Evolutionary conservation across 129 eudicot species (phyloP).

Genomic region (Chrysanthemum lavandulifolium): DNA sequence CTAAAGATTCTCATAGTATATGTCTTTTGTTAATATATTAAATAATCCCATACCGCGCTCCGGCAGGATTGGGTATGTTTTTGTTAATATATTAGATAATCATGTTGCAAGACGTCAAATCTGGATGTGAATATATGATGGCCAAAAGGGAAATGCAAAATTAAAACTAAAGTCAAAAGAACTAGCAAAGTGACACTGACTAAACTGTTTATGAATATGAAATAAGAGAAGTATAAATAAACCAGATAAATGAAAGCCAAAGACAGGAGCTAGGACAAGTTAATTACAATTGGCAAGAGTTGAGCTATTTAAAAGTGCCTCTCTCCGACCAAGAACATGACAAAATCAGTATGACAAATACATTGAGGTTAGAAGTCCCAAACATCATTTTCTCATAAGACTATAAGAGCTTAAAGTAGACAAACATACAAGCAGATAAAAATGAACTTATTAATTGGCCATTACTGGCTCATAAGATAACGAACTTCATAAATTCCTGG

Average conservation of each 20-base stretch:
- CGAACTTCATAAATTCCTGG: not conserved
- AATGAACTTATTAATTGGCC: too few species aligned
- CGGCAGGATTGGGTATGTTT: too few species aligned
- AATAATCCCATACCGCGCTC: too few species aligned
- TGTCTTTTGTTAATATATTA: not conserved
- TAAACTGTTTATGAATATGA: not conserved
- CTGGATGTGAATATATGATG: not conserved
- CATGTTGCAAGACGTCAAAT: not conserved
- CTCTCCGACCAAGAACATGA: slow-evolving; percentile 12
- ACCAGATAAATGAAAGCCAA: slow-evolving; percentile 6
- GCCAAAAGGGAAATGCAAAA: not conserved
- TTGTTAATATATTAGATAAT: not conserved
- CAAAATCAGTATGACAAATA: not conserved
- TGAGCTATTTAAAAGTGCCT: slow-evolving; percentile 1
- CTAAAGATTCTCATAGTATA: too few species aligned
- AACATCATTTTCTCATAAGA: not conserved
- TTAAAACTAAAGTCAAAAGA: not conserved
- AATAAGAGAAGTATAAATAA: slow-evolving; percentile 14
- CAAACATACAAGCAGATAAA: not conserved
- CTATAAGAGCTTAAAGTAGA: slow-evolving; percentile 2
- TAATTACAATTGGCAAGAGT: slow-evolving; percentile 15
- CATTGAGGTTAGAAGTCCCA: slow-evolving; percentile 11
- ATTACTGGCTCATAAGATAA: slow-evolving; percentile 6
- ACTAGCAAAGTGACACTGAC: not conserved
- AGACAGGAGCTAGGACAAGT: not conserved